phyloP scores from a whole-genome alignment of 441 rosid species.

The Arabidopsis lyrata region DNA sequence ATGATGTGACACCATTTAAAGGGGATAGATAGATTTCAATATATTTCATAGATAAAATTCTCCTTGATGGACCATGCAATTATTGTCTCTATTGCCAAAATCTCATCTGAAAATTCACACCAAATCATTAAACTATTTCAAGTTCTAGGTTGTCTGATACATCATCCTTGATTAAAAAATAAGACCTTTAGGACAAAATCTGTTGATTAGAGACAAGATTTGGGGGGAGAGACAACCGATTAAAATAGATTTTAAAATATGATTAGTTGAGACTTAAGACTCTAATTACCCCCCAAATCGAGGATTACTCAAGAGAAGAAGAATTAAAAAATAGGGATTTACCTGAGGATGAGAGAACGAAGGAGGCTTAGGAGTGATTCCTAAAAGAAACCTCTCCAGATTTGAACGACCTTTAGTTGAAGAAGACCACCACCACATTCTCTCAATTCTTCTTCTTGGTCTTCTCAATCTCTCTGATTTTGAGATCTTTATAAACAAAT shows the following conservation, averaged over 20 bases:
- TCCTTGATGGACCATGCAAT: slow-evolving; percentile 33
- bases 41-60: neutral
- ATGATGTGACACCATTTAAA: slow-evolving; percentile 39
- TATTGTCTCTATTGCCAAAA: slow-evolving; percentile 26
- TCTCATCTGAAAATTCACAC: slow-evolving; percentile 24
- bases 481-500: slow-evolving; percentile 25
- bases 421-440: slow-evolving; percentile 42
- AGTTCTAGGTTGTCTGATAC: slow-evolving; percentile 33
- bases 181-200: neutral
- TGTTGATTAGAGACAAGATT: slow-evolving; percentile 29
- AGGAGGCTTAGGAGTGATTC: slow-evolving; percentile 59
- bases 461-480: slow-evolving; percentile 18
- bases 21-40: slow-evolving; percentile 3
- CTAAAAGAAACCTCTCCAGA: slow-evolving; percentile 55
- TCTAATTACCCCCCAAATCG: slow-evolving; percentile 3
- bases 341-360: slow-evolving; percentile 56
- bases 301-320: neutral
- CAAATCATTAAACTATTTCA: slow-evolving; percentile 9
- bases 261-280: slow-evolving; percentile 9
- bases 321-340: neutral
- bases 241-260: neutral
- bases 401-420: slow-evolving; percentile 47
- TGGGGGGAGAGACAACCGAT: neutral
- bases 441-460: neutral
- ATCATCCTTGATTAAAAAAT: slow-evolving; percentile 26